Conservation (phyloP, 108 stramenopile species). For the Fistulifera pelliculosa region DNA sequence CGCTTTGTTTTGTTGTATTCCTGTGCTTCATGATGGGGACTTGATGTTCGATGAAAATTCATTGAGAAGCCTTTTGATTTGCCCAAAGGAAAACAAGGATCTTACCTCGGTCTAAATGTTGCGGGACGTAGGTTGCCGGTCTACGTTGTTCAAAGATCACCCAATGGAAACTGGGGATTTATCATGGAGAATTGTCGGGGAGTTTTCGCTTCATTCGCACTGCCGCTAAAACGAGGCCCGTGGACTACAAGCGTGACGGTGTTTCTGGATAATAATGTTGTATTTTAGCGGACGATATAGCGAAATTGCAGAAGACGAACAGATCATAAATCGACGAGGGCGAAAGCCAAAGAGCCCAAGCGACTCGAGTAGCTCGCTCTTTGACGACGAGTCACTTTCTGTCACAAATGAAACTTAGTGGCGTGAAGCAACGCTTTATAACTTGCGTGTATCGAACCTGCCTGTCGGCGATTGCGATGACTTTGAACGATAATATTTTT, state of each 20-base stretch:
- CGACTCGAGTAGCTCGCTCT: conserved; percentile 9
- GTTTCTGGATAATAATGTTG: background rate
- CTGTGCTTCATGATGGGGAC: no score
- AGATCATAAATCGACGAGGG: background rate
- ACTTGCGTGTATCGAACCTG: conserved; percentile 30
- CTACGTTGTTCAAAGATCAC: conserved; percentile 34
- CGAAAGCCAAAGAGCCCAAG: no score
- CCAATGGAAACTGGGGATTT: conserved; percentile 52
- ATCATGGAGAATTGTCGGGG: conserved; percentile 50
- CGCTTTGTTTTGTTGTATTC: no score
- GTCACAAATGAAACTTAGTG: conserved; percentile 31
- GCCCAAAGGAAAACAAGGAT: conserved; percentile 24
- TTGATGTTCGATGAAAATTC: conserved; percentile 26
- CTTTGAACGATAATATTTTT: no score
- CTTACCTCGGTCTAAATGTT: conserved; percentile 38
- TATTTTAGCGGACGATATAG: background rate
- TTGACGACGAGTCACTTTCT: conserved; percentile 26
- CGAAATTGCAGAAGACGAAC: background rate
- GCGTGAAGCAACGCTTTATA: conserved; percentile 49
- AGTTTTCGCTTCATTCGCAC: conserved; percentile 31
- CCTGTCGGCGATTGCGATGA: conserved; percentile 20
- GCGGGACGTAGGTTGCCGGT: conserved; percentile 44
- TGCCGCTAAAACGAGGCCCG: conserved; percentile 12
- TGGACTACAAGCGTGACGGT: background rate
- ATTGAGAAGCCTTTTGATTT: conserved; percentile 33